A percentile compares a stretch with the other conserved stretches of the same genome.
Conservation (phyloP, 2,329 filamentous ascomycete species). For the Sarocladium oryzae region DNA sequence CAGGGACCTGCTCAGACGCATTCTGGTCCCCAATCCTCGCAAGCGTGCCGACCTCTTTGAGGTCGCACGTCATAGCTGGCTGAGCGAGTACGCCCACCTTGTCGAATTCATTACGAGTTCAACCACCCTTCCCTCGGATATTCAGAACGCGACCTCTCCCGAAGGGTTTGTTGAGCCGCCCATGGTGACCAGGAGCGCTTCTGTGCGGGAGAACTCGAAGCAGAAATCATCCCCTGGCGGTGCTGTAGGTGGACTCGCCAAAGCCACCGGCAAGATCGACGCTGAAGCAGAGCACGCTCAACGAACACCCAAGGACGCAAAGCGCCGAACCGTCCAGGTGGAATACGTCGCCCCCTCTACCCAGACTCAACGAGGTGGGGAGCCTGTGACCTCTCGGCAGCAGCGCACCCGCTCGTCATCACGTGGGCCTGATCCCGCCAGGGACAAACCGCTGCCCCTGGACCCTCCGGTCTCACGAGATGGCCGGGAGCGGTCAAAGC, state of each 20-base stretch:
- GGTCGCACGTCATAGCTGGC: slow-evolving; percentile 94
- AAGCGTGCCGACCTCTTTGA: slow-evolving; percentile 96
- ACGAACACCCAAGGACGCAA: slow-evolving; percentile 74
- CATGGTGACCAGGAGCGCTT: slow-evolving; percentile 74
- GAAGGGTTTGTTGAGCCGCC: slow-evolving; percentile 53
- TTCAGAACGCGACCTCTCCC: slow-evolving; percentile 64
- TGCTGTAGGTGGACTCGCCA: slow-evolving; percentile 56
- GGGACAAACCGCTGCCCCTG: slow-evolving; percentile 54
- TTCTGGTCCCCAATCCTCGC: slow-evolving; percentile 89
- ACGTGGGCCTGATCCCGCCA: slow-evolving; percentile 39
- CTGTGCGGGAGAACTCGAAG: slow-evolving; percentile 82
- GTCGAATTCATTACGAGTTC: slow-evolving; percentile 96
- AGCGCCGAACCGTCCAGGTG: slow-evolving; percentile 90
- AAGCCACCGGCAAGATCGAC: slow-evolving; percentile 70
- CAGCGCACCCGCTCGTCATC: slow-evolving; percentile 20
- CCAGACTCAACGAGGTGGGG: slow-evolving; percentile 66
- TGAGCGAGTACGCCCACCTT: slow-evolving; percentile 94
- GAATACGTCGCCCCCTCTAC: slow-evolving; percentile 93
- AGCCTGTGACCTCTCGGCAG: slow-evolving; percentile 20
- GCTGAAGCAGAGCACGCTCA: slow-evolving; percentile 49
- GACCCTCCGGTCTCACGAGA: slow-evolving; percentile 47
- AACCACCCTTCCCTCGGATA: slow-evolving; percentile 80
- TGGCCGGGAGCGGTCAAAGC: slow-evolving; percentile 33
- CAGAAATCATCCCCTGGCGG: slow-evolving; percentile 45
- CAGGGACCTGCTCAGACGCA: slow-evolving; percentile 82